Conservation (phyloP, 1,284 basidiomycete species). For the Neolentinus lepideus region DNA sequence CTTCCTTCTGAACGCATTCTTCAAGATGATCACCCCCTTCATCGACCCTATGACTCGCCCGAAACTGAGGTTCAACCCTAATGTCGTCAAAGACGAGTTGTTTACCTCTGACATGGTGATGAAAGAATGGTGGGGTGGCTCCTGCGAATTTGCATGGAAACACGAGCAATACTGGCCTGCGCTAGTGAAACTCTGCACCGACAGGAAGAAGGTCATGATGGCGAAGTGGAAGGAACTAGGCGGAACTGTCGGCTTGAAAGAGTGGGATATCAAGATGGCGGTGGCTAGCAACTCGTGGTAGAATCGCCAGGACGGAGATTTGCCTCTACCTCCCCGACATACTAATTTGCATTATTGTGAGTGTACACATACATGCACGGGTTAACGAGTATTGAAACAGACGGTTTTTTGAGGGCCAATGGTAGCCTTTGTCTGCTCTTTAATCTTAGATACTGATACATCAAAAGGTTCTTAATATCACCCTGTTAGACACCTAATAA, state of each 20-base stretch:
- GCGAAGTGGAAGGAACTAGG: constrained; percentile 60
- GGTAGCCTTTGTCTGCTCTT: too few relatives aligned
- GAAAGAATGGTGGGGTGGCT: constrained; percentile 55
- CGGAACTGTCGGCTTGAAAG: constrained; percentile 57
- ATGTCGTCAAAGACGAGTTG: constrained; percentile 48
- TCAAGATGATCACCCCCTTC: constrained; percentile 77
- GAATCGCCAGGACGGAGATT: too few relatives aligned
- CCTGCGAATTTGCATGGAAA: constrained; percentile 54
- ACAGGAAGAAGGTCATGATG: constrained; percentile 41
- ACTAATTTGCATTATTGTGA: too few relatives aligned
- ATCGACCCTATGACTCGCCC: constrained; percentile 73
- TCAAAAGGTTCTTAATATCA: too few relatives aligned
- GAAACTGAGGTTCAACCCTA: constrained; percentile 68
- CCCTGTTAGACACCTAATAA: too few relatives aligned
- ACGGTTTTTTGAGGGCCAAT: too few relatives aligned
- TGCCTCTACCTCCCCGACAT: too few relatives aligned
- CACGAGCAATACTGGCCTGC: constrained; percentile 73
- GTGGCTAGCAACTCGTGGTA: not conserved
- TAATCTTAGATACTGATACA: too few relatives aligned
- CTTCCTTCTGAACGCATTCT: constrained; percentile 74
- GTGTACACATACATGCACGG: too few relatives aligned
- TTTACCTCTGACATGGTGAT: constrained; percentile 54
- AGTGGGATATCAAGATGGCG: constrained; percentile 58
- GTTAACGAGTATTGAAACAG: too few relatives aligned
- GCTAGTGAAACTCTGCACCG: constrained; percentile 48